These are phyloP conservation scores for Xylaria telfairii DNA, from an alignment of 495 filamentous ascomycete species.

Conservation along the genomic window DNA sequence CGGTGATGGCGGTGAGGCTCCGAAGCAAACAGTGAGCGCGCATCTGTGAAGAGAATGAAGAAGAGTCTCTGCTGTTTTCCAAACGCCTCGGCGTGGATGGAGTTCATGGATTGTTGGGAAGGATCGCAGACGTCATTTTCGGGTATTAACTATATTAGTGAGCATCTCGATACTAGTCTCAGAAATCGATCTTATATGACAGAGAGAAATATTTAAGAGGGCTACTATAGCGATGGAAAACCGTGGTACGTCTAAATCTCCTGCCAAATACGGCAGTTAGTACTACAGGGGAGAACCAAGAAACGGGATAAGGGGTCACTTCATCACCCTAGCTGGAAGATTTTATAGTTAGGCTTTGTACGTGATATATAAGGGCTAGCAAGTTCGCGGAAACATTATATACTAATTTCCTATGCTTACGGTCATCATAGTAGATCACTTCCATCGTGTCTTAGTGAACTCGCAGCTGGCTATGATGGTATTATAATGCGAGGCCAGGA, in stretches of 20 bases:
- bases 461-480: too few relatives aligned
- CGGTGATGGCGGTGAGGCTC: not conserved
- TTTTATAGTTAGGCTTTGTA: not conserved
- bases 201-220: not conserved
- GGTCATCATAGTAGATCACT: not conserved
- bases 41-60: conserved; percentile 13
- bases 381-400: not conserved
- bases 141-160: not conserved
- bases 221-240: not conserved
- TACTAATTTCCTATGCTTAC: not conserved
- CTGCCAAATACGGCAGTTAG: not conserved
- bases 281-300: not conserved
- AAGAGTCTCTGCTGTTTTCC: not conserved
- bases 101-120: not conserved
- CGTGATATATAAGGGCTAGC: not conserved
- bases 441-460: too few relatives aligned
- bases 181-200: not conserved
- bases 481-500: too few relatives aligned
- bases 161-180: not conserved
- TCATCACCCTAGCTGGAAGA: not conserved
- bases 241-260: not conserved
- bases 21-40: not conserved
- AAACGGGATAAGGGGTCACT: not conserved
- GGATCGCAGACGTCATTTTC: not conserved
- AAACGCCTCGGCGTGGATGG: not conserved